These are phyloP conservation scores for Monosporascus sp. DNA, from an alignment of 2,329 filamentous ascomycete species.

Conservation along the genomic window DNA sequence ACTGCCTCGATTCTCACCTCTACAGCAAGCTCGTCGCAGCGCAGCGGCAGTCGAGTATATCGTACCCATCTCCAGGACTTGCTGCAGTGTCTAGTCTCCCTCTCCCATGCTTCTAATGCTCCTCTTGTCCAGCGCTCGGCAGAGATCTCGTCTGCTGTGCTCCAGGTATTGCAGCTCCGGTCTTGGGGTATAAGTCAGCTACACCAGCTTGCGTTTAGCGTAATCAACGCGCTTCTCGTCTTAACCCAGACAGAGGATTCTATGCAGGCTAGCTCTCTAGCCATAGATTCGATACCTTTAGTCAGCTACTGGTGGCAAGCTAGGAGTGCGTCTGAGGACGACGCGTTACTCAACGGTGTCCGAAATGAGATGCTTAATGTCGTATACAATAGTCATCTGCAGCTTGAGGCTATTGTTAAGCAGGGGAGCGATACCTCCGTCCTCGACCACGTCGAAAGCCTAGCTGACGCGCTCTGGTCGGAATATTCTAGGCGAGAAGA, in stretches of 20 bases:
- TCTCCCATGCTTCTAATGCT: slow-evolving; percentile 63
- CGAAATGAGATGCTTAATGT: slow-evolving; percentile 74
- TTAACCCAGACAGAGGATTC: slow-evolving; percentile 65
- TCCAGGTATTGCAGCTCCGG: slow-evolving; percentile 57
- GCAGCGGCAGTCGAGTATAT: slow-evolving; percentile 20
- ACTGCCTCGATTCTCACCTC: slow-evolving; percentile 27
- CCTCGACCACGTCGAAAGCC: slow-evolving; percentile 50
- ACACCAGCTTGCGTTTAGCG: slow-evolving; percentile 69
- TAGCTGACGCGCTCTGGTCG: slow-evolving; percentile 65
- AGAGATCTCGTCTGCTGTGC: slow-evolving; percentile 49
- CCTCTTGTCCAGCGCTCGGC: slow-evolving; percentile 54
- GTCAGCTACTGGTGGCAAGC: slow-evolving; percentile 73
- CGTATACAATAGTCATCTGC: slow-evolving; percentile 60
- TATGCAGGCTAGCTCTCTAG: slow-evolving; percentile 53
- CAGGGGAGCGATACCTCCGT: slow-evolving; percentile 35
- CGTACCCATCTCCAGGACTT: slow-evolving; percentile 44
- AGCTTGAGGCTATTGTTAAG: slow-evolving; percentile 52
- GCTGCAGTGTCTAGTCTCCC: slow-evolving; percentile 59
- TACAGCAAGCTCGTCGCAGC: slow-evolving; percentile 15
- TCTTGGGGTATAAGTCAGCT: slow-evolving; percentile 54
- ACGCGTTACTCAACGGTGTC: slow-evolving; percentile 54
- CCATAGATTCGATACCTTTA: slow-evolving; percentile 61
- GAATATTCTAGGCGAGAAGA: slow-evolving; percentile 73
- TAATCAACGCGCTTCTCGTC: slow-evolving; percentile 66
- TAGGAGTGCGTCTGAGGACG: slow-evolving; percentile 56